Percentiles rank a stretch among this genome's conserved stretches.
phyloP scores from a whole-genome alignment of 192 early-diverging fungal species.

The Obelidium mucronatum region DNA sequence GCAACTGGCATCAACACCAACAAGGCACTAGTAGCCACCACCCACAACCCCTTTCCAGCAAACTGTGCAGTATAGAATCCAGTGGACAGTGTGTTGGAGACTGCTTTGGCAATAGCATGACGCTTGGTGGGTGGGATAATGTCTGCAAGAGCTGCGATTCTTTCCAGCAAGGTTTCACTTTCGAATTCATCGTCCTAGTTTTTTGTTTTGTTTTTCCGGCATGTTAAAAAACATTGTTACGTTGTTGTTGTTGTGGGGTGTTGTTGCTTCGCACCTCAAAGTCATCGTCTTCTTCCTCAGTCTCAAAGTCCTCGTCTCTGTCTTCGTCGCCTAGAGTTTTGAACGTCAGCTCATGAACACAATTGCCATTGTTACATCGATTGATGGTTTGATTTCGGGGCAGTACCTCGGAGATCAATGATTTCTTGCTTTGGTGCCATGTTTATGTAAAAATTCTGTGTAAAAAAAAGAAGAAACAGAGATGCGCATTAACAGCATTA shows the following conservation, averaged over 20 bases:
- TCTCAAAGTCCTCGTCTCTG: conserved; percentile 49
- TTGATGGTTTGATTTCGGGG: neutral
- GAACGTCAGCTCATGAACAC: neutral
- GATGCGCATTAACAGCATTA: too few species aligned
- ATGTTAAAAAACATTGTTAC: neutral
- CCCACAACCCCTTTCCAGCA: conserved; percentile 87
- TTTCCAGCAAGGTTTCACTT: conserved; percentile 84
- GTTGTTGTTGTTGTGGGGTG: neutral
- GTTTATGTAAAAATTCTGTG: too few species aligned
- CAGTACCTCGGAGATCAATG: neutral
- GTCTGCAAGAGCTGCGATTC: conserved; percentile 84
- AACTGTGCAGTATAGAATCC: conserved; percentile 55
- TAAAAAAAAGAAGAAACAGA: too few species aligned
- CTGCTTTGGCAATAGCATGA: conserved; percentile 63
- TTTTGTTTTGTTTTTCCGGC: neutral
- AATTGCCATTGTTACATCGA: neutral
- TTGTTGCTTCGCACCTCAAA: neutral
- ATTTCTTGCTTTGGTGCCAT: neutral
- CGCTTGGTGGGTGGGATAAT: conserved; percentile 83
- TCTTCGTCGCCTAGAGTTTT: too few species aligned
- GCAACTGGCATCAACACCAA: conserved; percentile 86
- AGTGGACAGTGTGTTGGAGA: conserved; percentile 57
- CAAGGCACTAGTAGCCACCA: conserved; percentile 85
- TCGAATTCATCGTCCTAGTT: conserved; percentile 71
- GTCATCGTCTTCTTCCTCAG: conserved; percentile 46